Percentiles rank a stretch among this genome's conserved stretches.
Conservation (phyloP, 2,329 filamentous ascomycete species). For the Orbilia quercus region DNA sequence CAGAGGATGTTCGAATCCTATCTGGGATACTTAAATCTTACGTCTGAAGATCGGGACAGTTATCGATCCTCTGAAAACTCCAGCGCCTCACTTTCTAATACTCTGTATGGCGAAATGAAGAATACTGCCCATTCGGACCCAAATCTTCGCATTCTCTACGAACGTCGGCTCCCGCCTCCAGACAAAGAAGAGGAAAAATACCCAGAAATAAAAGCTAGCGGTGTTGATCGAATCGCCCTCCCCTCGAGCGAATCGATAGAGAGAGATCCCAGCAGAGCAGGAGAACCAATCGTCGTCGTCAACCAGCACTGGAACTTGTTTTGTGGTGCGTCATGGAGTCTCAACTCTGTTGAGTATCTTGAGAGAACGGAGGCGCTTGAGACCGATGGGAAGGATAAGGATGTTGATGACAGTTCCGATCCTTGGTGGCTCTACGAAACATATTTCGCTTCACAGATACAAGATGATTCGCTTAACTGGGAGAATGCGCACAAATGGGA, state of each 20-base stretch:
- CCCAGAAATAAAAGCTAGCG: conserved; percentile 10
- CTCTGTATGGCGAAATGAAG: conserved; percentile 24
- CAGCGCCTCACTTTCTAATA: conserved; percentile 17
- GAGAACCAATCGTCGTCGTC: conserved; percentile 26
- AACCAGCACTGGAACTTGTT: conserved; percentile 51
- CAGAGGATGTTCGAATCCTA: conserved; percentile 34
- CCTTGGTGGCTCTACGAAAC: conserved; percentile 51
- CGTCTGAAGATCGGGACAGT: background rate
- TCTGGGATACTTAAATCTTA: conserved; percentile 23
- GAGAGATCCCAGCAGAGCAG: background rate
- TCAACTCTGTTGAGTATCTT: conserved; percentile 29
- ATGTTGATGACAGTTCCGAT: background rate
- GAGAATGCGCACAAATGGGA: conserved; percentile 57
- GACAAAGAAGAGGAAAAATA: conserved; percentile 7
- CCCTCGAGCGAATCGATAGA: conserved; percentile 19
- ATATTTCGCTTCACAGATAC: background rate
- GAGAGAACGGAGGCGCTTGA: conserved; percentile 13
- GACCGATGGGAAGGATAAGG: background rate
- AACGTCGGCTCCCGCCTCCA: no score
- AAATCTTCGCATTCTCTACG: conserved; percentile 41
- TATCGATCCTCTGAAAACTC: background rate
- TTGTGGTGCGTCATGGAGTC: conserved; percentile 39
- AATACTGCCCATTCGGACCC: conserved; percentile 52
- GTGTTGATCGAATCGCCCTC: conserved; percentile 41
- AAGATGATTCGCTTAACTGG: conserved; percentile 1